phyloP scores from a whole-genome alignment of 495 filamentous ascomycete genomes.

The Aspergillus cristatus region DNA sequence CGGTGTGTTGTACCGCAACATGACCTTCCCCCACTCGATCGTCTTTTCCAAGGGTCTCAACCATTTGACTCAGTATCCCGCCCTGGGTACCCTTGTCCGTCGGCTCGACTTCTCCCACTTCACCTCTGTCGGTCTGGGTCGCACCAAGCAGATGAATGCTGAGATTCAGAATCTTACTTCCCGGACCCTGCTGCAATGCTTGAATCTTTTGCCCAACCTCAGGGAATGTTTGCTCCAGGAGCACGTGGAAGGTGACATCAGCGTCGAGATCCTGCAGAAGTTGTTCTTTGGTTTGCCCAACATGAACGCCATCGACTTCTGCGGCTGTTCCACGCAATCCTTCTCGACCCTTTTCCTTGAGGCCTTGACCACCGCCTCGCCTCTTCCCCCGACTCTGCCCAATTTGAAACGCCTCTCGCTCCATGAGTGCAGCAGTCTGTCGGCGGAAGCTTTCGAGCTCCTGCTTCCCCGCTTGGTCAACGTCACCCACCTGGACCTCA shows the following conservation, averaged over 20 bases:
- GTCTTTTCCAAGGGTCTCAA: slow-evolving; percentile 80
- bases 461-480: slow-evolving; percentile 60
- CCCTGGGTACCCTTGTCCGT: slow-evolving; percentile 68
- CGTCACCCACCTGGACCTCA: slow-evolving; percentile 73
- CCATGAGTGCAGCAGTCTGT: slow-evolving; percentile 73
- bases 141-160: slow-evolving; percentile 68
- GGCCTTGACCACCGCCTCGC: slow-evolving; percentile 30
- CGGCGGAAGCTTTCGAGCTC: slow-evolving; percentile 56
- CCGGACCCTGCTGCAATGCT: slow-evolving; percentile 62
- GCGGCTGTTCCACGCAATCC: slow-evolving; percentile 59
- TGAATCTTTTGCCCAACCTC: slow-evolving; percentile 67
- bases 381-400: slow-evolving; percentile 41
- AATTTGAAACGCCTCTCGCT: slow-evolving; percentile 60
- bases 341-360: slow-evolving; percentile 58
- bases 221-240: slow-evolving; percentile 78
- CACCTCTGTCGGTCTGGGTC: slow-evolving; percentile 72
- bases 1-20: slow-evolving; percentile 67
- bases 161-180: slow-evolving; percentile 77
- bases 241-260: slow-evolving; percentile 72
- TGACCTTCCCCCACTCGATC: slow-evolving; percentile 78
- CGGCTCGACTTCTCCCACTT: slow-evolving; percentile 85
- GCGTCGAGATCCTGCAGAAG: slow-evolving; percentile 57
- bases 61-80: slow-evolving; percentile 58
- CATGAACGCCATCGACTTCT: slow-evolving; percentile 67
- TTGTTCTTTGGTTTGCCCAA: slow-evolving; percentile 59